Base-by-base conservation (phyloP, 805 yeast genomes). In the Cyberlindnera samutprakarnensis region DNA sequence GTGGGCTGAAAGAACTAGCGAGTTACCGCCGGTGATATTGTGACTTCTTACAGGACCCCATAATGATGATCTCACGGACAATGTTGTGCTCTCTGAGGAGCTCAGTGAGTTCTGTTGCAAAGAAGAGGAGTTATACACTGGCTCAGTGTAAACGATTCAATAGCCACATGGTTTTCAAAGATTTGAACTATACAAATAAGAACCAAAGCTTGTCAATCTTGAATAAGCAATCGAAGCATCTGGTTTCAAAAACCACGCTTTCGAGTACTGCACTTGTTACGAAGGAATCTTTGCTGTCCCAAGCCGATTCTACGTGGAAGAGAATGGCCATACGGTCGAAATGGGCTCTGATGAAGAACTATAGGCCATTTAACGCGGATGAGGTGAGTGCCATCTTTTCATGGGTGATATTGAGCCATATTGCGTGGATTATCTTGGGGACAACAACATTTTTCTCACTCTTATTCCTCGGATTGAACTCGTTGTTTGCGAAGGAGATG, bases 401-500 rank as follows among this genome's bases (percentile, higher is more conserved):
- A 9, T 88, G 96, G 96, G 55, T 90, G 23, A 69, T 90, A 23
- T 72, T 90, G 47, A 92, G 95, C 2, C 92, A 88, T 55, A 75
- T 83, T 2, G 53, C 83, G 2, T 70, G 94, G 71, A 62, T 88
- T 27, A 59, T 87, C 11, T 59, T 86, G 22, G 96, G 88, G 1
- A 87, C 97, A 7, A 88, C 97, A 2, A 87, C 96, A 3, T 90
- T 90, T 51, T 73, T 86, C 31, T 86, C 95, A 9, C 59, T 88
- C 25, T 63, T 88, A 4, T 66, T 90, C 23, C 72, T 42, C 78
- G 59, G 77, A 78, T 2, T 63, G 75, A 50, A 86, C 83, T 53
- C 95, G 1, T 80, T 86, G 9, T 78, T 85, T 48, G 94, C 95
- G 11, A 90, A 86, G 51, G 95, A 87, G 47, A 66, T 78, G 38